phyloP scores from a whole-genome alignment of 352 stramenopile genomes.

The Blastocystis sp. region DNA sequence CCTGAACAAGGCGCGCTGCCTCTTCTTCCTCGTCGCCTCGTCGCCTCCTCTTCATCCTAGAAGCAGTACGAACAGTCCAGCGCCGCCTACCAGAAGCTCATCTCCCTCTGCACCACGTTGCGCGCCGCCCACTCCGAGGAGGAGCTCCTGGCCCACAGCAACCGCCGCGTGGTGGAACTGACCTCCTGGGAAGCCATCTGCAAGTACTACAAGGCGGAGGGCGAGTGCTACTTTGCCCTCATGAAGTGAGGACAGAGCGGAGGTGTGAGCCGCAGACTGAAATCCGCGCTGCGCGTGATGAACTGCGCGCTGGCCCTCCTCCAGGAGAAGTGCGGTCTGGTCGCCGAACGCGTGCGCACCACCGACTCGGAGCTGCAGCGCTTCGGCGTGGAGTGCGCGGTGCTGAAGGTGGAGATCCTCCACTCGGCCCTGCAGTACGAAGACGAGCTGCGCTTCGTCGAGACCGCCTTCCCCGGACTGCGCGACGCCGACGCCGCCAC shows the following conservation, averaged over 20 bases:
- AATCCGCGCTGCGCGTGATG: background rate
- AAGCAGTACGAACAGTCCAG: background rate
- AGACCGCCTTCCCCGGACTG: background rate
- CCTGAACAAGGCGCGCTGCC: background rate
- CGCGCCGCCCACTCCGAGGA: background rate
- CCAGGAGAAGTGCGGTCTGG: background rate
- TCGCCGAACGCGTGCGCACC: background rate
- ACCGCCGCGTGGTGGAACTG: background rate
- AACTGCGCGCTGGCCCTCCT: background rate
- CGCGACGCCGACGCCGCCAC: background rate
- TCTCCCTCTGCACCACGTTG: background rate
- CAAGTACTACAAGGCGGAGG: background rate
- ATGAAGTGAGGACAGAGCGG: background rate
- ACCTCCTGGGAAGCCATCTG: background rate
- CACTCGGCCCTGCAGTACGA: background rate
- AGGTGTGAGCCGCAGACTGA: background rate
- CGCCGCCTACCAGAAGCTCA: constrained; percentile 7
- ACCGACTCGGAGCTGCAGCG: background rate
- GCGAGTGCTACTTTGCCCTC: constrained; percentile 1
- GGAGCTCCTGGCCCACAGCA: background rate
- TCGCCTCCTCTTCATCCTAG: background rate
- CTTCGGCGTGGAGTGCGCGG: background rate
- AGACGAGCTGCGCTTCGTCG: background rate
- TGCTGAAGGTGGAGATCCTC: background rate
- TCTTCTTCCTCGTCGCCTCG: background rate